These are phyloP conservation scores for Coprinellus micaceus DNA, from an alignment of 768 basidiomycete genomes.

Conservation along the genomic window DNA sequence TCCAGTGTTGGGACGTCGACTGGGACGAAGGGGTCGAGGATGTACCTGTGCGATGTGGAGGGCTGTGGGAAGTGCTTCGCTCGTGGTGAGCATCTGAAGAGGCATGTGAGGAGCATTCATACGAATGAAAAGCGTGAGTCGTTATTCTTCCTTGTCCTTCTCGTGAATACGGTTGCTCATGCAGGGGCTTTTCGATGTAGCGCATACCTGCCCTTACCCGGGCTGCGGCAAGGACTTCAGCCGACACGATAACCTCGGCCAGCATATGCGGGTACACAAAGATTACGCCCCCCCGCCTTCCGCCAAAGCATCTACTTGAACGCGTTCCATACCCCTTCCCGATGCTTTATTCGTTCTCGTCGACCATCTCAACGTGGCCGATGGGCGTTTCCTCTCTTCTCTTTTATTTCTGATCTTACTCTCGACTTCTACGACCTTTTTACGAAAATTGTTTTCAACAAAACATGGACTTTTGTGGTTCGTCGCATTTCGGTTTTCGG, in stretches of 20 bases:
- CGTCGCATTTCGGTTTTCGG: too few species aligned
- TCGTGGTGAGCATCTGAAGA: conserved; percentile 84
- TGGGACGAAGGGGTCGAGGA: conserved; percentile 36
- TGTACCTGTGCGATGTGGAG: conserved; percentile 73
- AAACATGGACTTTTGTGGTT: too few species aligned
- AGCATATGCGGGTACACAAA: conserved; percentile 83
- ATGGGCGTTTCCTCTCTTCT: too few species aligned
- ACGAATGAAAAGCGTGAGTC: conserved; percentile 91
- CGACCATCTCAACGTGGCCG: neutral
- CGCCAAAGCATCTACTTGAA: conserved; percentile 10
- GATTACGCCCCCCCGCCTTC: conserved; percentile 35
- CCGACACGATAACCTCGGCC: conserved; percentile 83
- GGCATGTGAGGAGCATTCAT: conserved; percentile 85
- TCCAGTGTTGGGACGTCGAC: conserved; percentile 34
- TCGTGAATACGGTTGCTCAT: conserved; percentile 11
- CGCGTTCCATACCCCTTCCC: conserved; percentile 10
- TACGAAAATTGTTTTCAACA: too few species aligned
- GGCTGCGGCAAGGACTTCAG: conserved; percentile 83
- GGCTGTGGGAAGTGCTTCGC: conserved; percentile 89
- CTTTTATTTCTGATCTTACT: too few species aligned
- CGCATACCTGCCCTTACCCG: conserved; percentile 76
- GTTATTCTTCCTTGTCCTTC: conserved; percentile 2
- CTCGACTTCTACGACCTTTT: too few species aligned
- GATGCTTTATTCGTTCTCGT: conserved; percentile 10
- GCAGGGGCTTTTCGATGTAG: conserved; percentile 37